These are phyloP conservation scores for Bromus sterilis DNA, from an alignment of 176 grass and related monocot species.

Conservation along the genomic window DNA sequence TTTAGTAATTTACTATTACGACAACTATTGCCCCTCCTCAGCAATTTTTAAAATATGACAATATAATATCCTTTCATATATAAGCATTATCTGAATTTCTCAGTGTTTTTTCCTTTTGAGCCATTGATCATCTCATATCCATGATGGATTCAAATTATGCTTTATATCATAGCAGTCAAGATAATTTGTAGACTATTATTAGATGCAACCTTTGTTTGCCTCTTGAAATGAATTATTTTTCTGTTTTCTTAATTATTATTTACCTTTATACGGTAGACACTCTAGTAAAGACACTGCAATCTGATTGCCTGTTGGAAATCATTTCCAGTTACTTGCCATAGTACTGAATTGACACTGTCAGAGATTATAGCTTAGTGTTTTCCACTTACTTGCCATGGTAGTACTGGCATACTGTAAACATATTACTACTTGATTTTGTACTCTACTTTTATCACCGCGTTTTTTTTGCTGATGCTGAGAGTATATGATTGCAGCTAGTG, in stretches of 20 bases:
- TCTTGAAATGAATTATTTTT: background rate
- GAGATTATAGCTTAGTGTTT: background rate
- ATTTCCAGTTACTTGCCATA: background rate
- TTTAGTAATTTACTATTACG: background rate
- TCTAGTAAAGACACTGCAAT: background rate
- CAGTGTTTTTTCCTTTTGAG: background rate
- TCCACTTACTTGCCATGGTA: no score
- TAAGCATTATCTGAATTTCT: background rate
- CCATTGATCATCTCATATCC: background rate
- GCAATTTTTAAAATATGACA: background rate
- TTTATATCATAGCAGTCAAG: background rate
- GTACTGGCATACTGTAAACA: background rate
- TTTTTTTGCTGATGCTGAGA: constrained; percentile 26
- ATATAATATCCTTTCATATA: background rate
- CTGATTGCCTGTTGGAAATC: background rate
- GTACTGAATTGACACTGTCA: background rate
- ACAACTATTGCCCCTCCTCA: background rate
- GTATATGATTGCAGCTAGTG: constrained; percentile 57
- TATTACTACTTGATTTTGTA: background rate
- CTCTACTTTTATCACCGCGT: background rate
- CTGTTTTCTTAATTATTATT: background rate
- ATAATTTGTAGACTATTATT: background rate
- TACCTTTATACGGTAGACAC: background rate
- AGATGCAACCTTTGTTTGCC: background rate
- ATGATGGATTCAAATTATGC: background rate